Evolutionary conservation across 1,139 yeast genomes (phyloP).

Genomic region (Magnusiomyces magnusii): DNA sequence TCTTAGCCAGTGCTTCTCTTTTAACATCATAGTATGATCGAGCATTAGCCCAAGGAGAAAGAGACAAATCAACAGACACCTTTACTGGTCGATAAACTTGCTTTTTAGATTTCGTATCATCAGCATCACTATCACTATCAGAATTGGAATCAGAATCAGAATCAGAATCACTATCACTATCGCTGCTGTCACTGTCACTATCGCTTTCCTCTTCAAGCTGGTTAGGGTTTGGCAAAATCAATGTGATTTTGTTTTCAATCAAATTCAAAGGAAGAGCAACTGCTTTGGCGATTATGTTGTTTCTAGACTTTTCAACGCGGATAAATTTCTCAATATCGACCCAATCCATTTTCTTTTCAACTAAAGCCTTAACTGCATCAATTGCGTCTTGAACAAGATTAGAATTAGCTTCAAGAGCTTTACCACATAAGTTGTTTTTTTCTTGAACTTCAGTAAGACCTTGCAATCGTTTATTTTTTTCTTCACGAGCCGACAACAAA

Average conservation of each 20-base stretch:
- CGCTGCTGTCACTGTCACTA: conserved; percentile 26
- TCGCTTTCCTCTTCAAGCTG: conserved; percentile 32
- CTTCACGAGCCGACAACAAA: conserved; percentile 64
- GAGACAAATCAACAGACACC: conserved; percentile 58
- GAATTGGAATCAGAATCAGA: conserved; percentile 27
- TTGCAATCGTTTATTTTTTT: conserved; percentile 63
- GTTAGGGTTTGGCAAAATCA: conserved; percentile 49
- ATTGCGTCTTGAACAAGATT: conserved; percentile 67
- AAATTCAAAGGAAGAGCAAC: conserved; percentile 67
- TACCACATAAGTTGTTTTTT: conserved; percentile 60
- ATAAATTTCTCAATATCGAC: conserved; percentile 73
- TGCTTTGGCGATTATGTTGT: conserved; percentile 53
- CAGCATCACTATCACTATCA: conserved; percentile 29
- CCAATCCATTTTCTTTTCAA: conserved; percentile 95
- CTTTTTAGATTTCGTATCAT: conserved; percentile 18
- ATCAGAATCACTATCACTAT: conserved; percentile 29
- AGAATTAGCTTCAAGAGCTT: conserved; percentile 61
- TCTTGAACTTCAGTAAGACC: conserved; percentile 59
- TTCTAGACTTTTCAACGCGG: conserved; percentile 57
- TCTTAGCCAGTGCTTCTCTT: conserved; percentile 70
- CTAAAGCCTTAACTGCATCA: conserved; percentile 52
- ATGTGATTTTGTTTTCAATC: conserved; percentile 56
- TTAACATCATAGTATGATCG: conserved; percentile 76
- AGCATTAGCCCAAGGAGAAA: conserved; percentile 87
- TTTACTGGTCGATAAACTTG: conserved; percentile 33